Evolutionary conservation across 176 grass and related monocot genomes (phyloP), one percentile per base, ranked within the genome.

Genomic region (Chloris gayana): DNA sequence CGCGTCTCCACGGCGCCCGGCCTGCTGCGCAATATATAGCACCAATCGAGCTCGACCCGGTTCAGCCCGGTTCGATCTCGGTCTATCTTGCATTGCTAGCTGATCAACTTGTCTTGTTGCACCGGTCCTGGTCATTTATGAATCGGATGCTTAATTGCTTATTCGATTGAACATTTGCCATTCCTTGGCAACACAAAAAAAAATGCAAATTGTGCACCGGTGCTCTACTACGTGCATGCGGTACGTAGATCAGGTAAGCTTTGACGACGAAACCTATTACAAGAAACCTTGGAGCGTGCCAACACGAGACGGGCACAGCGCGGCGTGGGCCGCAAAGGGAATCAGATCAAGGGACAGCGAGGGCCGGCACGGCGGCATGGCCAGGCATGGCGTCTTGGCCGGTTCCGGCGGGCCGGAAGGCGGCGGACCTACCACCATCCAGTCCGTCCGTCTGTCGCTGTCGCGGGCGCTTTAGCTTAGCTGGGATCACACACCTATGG

Each of bases 11-110:
- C 32, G 65, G 37, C 37, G 33, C 12, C 60, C 35, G 35, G 33
- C 12, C 61, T 25, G 35, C 51, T 12, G 37, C 38, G 17, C 74
- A 45, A 45, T 76, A 22, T 76, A 76, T 76, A 76, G 74, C 6
- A 1, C 5, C 0, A 25, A 4, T 11, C 29, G 58, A 5, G 58
- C 24, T 11, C 25, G n/a, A 10, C n/a, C 9, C 2, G n/a, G 65
- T 67, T n/a, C 37, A 14, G 35, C 5, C 35, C 35, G 35, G 35
- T 37, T 37, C 35, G 35, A 37, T 37, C 35, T 37, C 35, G 35
- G 35, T 6, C 35, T 37, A 37, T 35, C 34, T 35, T 2, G 34
- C 34, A 35, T 37, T 6, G 4, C 35, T 37, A 37, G 35, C 35
- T 37, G 35, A 5, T 37, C 5, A 4, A 37, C 15, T 21, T 3